Percentiles rank a stretch among this genome's conserved stretches.
phyloP scores from a whole-genome alignment of 306 rosid species.

The Purshia tridentata region DNA sequence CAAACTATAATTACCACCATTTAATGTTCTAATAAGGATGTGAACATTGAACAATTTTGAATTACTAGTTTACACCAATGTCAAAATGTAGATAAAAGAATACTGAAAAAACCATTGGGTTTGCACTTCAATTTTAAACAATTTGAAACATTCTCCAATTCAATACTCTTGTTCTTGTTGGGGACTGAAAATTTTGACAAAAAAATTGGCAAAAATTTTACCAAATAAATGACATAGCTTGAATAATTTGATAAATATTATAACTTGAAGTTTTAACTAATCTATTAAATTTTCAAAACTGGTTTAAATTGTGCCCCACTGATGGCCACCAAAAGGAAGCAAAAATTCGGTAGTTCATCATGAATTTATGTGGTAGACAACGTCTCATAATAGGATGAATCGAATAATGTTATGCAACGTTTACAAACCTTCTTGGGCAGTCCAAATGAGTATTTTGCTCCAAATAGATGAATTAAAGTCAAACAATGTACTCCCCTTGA shows the following conservation, averaged over 20 bases:
- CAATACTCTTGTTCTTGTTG: background rate
- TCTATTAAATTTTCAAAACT: background rate
- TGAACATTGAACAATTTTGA: background rate
- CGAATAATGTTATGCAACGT: background rate
- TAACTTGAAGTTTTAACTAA: background rate
- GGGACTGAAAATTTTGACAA: background rate
- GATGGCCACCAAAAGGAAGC: background rate
- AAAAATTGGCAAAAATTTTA: background rate
- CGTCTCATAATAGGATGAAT: background rate
- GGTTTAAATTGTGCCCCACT: background rate
- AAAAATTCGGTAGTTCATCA: background rate
- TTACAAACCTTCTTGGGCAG: background rate
- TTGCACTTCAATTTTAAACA: background rate
- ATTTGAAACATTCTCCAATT: background rate
- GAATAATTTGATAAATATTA: background rate
- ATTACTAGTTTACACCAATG: background rate
- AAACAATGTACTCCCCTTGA: background rate
- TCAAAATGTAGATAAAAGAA: background rate
- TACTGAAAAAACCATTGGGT: background rate
- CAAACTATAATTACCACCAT: slow-evolving; percentile 4
- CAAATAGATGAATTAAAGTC: background rate
- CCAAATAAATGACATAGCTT: background rate
- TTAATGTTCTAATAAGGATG: background rate
- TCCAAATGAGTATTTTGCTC: background rate
- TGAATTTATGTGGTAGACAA: background rate